Conservation (phyloP, 2,329 filamentous ascomycete species). For the Neocucurbitaria cava region DNA sequence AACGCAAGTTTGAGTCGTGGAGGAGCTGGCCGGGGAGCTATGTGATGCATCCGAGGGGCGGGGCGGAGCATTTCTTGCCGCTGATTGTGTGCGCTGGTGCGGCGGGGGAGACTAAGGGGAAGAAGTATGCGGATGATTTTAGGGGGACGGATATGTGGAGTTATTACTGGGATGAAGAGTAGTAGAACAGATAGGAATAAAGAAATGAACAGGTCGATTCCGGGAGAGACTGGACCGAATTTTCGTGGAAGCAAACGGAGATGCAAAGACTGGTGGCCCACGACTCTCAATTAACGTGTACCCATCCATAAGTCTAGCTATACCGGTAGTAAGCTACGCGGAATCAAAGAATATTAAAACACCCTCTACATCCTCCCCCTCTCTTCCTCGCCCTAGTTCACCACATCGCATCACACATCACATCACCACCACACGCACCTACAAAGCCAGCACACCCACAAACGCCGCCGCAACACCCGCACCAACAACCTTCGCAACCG, state of each 20-base stretch:
- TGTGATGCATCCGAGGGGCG: constrained; percentile 61
- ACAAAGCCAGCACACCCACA: constrained; percentile 31
- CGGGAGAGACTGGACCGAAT: background rate
- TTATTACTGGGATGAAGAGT: constrained; percentile 60
- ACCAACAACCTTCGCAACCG: constrained; percentile 11
- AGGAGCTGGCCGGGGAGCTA: constrained; percentile 57
- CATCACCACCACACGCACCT: background rate
- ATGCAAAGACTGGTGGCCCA: background rate
- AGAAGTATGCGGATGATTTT: constrained; percentile 59
- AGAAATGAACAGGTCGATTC: background rate
- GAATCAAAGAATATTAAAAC: background rate
- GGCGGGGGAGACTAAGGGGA: constrained; percentile 52
- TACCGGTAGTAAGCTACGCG: background rate
- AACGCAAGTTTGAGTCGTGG: constrained; percentile 56
- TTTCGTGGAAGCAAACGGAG: background rate
- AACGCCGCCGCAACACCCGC: constrained; percentile 28
- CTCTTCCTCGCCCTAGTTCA: background rate
- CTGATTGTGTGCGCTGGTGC: constrained; percentile 64
- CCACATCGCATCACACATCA: too few relatives aligned
- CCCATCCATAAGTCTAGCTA: background rate
- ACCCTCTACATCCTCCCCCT: background rate
- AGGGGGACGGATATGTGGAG: constrained; percentile 60
- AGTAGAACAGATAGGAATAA: background rate
- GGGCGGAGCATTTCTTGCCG: constrained; percentile 67
- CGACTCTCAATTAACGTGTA: background rate